Conservation (phyloP, 768 basidiomycete species). For the Phylloporus sp. region DNA sequence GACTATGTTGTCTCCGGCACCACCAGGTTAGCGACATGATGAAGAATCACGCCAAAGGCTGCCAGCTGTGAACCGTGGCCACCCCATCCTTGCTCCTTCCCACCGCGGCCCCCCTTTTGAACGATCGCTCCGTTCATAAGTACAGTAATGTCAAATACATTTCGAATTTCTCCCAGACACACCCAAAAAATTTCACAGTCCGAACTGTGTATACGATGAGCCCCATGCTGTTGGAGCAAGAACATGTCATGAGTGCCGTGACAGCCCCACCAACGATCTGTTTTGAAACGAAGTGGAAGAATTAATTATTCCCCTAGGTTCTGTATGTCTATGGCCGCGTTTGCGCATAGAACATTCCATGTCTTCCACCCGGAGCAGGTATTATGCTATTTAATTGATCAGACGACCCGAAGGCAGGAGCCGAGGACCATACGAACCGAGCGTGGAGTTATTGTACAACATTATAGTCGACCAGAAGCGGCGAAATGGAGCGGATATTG, state of each 20-base stretch:
- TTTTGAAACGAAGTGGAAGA: neutral
- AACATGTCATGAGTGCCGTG: slow-evolving; percentile 3
- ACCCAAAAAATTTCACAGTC: slow-evolving; percentile 13
- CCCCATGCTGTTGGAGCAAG: slow-evolving; percentile 9
- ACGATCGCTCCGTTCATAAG: slow-evolving; percentile 15
- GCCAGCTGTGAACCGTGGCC: neutral
- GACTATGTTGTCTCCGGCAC: no score
- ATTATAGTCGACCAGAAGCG: slow-evolving; percentile 1
- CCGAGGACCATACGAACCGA: slow-evolving; percentile 6
- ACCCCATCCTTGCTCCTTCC: slow-evolving; percentile 7
- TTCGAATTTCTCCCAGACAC: slow-evolving; percentile 5
- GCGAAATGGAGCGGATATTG: neutral
- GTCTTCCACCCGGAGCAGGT: neutral
- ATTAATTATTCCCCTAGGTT: slow-evolving; percentile 1
- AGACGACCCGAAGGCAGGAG: neutral
- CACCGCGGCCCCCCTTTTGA: slow-evolving; percentile 3
- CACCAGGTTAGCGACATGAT: no score
- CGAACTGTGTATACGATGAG: slow-evolving; percentile 12
- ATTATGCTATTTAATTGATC: slow-evolving; percentile 13
- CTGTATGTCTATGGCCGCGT: neutral
- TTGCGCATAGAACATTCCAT: slow-evolving; percentile 6
- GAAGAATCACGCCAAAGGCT: neutral
- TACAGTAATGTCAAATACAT: slow-evolving; percentile 17
- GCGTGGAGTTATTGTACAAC: slow-evolving; percentile 9
- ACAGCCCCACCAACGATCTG: neutral